A percentile compares a stretch with the other conserved stretches of the same genome.
These are phyloP conservation scores for Tricholoma sp. DNA, from an alignment of 768 basidiomycete species.

Conservation along the genomic window DNA sequence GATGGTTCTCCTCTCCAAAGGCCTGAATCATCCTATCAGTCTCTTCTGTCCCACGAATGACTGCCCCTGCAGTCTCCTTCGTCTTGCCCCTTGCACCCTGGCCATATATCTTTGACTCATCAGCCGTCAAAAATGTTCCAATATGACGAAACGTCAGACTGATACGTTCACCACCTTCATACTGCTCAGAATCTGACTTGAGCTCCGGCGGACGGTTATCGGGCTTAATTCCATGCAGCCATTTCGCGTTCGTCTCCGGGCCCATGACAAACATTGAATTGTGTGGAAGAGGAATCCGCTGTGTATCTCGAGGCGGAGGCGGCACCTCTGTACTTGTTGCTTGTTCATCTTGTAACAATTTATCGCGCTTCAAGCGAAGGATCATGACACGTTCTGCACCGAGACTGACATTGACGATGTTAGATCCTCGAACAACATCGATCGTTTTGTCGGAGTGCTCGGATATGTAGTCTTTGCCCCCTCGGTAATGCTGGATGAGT, in stretches of 20 bases:
- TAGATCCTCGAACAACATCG: constrained; percentile 69
- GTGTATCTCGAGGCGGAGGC: constrained; percentile 24
- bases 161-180: constrained; percentile 53
- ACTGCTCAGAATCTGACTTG: constrained; percentile 53
- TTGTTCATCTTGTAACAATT: constrained; percentile 6
- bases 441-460: constrained; percentile 87
- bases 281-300: constrained; percentile 70
- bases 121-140: constrained; percentile 62
- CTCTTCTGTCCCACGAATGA: constrained; percentile 48
- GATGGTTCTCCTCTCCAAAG: constrained; percentile 73
- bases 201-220: constrained; percentile 58
- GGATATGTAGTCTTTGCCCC: constrained; percentile 76
- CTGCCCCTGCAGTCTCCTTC: constrained; percentile 44
- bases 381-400: constrained; percentile 77
- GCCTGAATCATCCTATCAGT: constrained; percentile 47
- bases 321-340: not conserved
- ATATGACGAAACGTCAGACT: constrained; percentile 78
- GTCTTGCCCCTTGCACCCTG: constrained; percentile 69
- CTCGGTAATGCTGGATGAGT: constrained; percentile 76
- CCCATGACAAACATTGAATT: constrained; percentile 84
- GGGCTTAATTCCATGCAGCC: constrained; percentile 73
- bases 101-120: constrained; percentile 55
- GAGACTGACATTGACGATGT: constrained; percentile 76
- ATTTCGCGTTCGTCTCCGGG: constrained; percentile 62
- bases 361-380: constrained; percentile 49